Base-by-base conservation (phyloP, 768 basidiomycete genomes). In the Udeniomyces megalosporus region DNA sequence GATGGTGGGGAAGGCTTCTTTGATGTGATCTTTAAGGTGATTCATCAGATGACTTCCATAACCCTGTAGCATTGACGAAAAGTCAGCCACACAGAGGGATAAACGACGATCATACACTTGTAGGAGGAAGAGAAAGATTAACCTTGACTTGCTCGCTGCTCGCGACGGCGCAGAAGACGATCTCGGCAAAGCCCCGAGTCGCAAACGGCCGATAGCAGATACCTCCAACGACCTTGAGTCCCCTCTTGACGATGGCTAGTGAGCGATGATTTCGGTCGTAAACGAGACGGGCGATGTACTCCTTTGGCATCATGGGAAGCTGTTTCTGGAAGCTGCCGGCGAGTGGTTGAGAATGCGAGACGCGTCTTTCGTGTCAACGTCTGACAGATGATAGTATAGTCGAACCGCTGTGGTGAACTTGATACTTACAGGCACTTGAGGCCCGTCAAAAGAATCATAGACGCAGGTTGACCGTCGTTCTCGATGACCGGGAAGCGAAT, bases 21-120 rank as follows among this genome's bases (percentile, higher is more conserved):
- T 83, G 67, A 96, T 84, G 74, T 96, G 87, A 49, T 85, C 84
- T 75, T 97, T 97, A 78, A 90, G 89, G 72, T 95, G 85, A 72
- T 96, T 92, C 93, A 99, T 99, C 45, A 99, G 79, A 80, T 96
- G 89, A 34, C 87, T 88, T 50, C 95, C 95, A 69, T 99, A 99
- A 14, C 95, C 93, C 91, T 96, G 67, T 24, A 29, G n/a, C n/a
- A n/a, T n/a, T n/a, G n/a, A n/a, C n/a, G n/a, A 42, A 42, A 8
- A 42, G 8, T 42, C 17, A 42, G 38, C 8, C 17, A 8, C 17
- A 42, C 10, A 42, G 12, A 6, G 24, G 49, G 63, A 4, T 1
- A 28, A 64, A 57, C 20, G 48, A 51, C 12, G 28, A 49, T 42
- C 15, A 48, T 1, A 12, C 7, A 20, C 5, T 51, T 24, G 46